A percentile compares a stretch with the other conserved stretches of the same genome.
These are phyloP conservation scores for Exutisphaerella laricina DNA, from an alignment of 2,329 filamentous ascomycete species.

Conservation along the genomic window DNA sequence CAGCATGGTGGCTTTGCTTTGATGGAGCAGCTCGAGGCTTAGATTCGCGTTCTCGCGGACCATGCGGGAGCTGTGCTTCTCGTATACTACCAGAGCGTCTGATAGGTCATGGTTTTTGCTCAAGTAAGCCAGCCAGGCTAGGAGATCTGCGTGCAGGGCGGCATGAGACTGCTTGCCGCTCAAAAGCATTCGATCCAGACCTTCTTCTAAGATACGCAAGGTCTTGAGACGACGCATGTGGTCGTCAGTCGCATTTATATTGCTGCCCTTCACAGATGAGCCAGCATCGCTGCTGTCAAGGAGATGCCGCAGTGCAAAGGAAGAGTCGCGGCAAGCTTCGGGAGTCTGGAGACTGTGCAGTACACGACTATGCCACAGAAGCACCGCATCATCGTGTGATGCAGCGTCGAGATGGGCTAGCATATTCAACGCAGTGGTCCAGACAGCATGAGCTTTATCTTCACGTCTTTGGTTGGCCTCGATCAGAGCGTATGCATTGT, in stretches of 20 bases:
- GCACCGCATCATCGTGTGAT: conserved; percentile 35
- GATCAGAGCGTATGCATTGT: conserved; percentile 72
- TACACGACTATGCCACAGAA: conserved; percentile 58
- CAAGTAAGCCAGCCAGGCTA: conserved; percentile 64
- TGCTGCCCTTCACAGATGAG: neutral
- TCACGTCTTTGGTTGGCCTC: conserved; percentile 57
- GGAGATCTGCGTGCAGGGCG: conserved; percentile 53
- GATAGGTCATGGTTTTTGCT: conserved; percentile 36
- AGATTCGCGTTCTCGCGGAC: conserved; percentile 34
- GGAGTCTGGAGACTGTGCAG: conserved; percentile 51
- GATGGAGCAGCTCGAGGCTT: conserved; percentile 57
- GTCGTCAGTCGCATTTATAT: neutral
- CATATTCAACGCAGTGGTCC: conserved; percentile 62
- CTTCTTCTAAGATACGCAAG: conserved; percentile 49
- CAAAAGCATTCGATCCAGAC: conserved; percentile 53
- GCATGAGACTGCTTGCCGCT: conserved; percentile 47
- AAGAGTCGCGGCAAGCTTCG: neutral
- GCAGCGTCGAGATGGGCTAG: conserved; percentile 37
- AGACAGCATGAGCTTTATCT: conserved; percentile 57
- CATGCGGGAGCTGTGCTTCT: conserved; percentile 38
- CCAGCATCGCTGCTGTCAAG: conserved; percentile 25
- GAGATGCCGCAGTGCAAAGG: conserved; percentile 40
- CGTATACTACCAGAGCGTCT: conserved; percentile 37
- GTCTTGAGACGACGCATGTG: conserved; percentile 46
- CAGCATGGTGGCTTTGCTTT: conserved; percentile 62